Conservation (phyloP, 768 basidiomycete species). For the Suillus occidentalis region DNA sequence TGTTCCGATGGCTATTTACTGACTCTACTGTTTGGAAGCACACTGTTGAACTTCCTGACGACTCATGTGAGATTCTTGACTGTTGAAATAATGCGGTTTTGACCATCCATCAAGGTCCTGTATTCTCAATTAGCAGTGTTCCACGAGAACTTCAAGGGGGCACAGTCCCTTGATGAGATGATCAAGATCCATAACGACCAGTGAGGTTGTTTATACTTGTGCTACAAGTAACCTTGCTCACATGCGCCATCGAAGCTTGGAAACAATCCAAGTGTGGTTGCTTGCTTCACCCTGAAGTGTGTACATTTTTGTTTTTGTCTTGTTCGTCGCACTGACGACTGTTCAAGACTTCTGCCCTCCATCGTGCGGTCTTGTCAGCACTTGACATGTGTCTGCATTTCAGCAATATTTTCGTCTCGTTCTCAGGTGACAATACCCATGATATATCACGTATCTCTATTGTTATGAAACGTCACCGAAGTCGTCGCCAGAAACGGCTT, state of each 20-base stretch:
- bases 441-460: slow-evolving; percentile 53
- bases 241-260: slow-evolving; percentile 42
- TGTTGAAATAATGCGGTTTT: not conserved
- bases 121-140: slow-evolving; percentile 62
- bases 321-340: slow-evolving; percentile 1
- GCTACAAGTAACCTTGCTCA: slow-evolving; percentile 1
- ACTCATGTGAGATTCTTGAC: slow-evolving; percentile 54
- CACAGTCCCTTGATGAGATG: slow-evolving; percentile 74
- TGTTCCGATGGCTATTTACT: slow-evolving; percentile 1
- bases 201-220: slow-evolving; percentile 41
- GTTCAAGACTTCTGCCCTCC: slow-evolving; percentile 59
- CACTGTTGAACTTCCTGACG: slow-evolving; percentile 66
- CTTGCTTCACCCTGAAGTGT: slow-evolving; percentile 61
- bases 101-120: slow-evolving; percentile 51
- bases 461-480: slow-evolving; percentile 58
- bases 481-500: slow-evolving; percentile 55
- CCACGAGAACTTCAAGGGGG: slow-evolving; percentile 51
- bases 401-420: slow-evolving; percentile 58
- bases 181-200: slow-evolving; percentile 67
- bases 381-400: slow-evolving; percentile 77
- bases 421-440: slow-evolving; percentile 61
- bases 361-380: slow-evolving; percentile 64
- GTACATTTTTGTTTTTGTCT: slow-evolving; percentile 14
- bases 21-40: slow-evolving; percentile 38
- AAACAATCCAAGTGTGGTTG: slow-evolving; percentile 62